A percentile compares a stretch with the other conserved stretches of the same genome.
These are phyloP conservation scores for Aegilops bicornis DNA, from an alignment of 176 grass and related monocot genomes.

Conservation along the genomic window DNA sequence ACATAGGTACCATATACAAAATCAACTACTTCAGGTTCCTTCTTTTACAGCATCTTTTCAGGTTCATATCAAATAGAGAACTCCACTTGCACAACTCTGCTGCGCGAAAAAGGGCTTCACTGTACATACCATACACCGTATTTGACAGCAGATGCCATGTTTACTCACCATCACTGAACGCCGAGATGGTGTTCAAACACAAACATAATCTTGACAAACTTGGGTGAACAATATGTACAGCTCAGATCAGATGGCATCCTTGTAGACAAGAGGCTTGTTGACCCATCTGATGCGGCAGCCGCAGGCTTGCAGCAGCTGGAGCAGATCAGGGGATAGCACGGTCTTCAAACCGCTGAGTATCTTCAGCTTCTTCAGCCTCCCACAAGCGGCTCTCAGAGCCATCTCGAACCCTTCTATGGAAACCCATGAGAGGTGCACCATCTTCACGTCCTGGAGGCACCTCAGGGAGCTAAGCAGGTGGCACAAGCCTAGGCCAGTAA, in stretches of 20 bases:
- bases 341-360: constrained; percentile 57
- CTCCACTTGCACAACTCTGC: neutral
- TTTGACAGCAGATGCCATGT: neutral
- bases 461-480: constrained; percentile 69
- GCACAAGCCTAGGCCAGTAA: constrained; percentile 79
- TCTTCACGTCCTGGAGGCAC: constrained; percentile 93
- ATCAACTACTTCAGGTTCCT: neutral
- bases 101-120: neutral
- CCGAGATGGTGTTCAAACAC: neutral
- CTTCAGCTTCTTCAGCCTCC: constrained; percentile 96
- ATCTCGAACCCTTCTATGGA: constrained; percentile 80
- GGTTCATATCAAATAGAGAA: too few species aligned
- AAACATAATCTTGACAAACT: constrained; percentile 1
- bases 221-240: neutral
- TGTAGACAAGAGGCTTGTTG: constrained; percentile 79
- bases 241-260: constrained; percentile 33
- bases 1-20: neutral
- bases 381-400: constrained; percentile 61
- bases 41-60: neutral
- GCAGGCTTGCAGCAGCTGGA: constrained; percentile 61
- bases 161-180: neutral
- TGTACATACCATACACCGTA: neutral
- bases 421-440: constrained; percentile 84
- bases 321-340: constrained; percentile 64
- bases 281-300: constrained; percentile 95